Conservation (phyloP, 768 basidiomycete genomes). For the Lactifluus piperatus region DNA sequence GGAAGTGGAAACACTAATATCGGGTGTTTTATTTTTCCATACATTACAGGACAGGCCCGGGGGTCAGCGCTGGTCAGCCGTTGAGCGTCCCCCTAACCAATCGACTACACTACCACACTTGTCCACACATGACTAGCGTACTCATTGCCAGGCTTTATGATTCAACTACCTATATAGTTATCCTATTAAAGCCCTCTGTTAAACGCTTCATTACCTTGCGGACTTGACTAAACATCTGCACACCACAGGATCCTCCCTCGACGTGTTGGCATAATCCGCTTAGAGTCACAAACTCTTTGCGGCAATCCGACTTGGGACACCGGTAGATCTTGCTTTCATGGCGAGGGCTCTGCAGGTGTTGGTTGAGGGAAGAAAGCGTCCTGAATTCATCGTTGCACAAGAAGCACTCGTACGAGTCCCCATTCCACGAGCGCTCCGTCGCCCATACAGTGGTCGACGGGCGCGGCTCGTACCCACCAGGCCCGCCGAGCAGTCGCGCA, state of each 20-base stretch:
- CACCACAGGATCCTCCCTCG: background rate
- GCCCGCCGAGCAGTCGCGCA: background rate
- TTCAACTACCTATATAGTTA: background rate
- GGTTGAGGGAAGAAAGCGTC: slow-evolving; percentile 41
- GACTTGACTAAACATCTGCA: slow-evolving; percentile 7
- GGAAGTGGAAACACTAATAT: too few relatives aligned
- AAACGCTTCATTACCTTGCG: slow-evolving; percentile 2
- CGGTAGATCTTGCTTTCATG: slow-evolving; percentile 11
- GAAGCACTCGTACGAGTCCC: slow-evolving; percentile 47
- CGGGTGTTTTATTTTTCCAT: too few relatives aligned
- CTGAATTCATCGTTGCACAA: slow-evolving; percentile 39
- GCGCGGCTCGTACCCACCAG: background rate
- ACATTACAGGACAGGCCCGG: too few relatives aligned
- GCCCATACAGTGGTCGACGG: slow-evolving; percentile 20
- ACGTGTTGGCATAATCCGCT: slow-evolving; percentile 1
- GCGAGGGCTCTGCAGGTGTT: slow-evolving; percentile 52
- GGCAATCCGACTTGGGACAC: slow-evolving; percentile 1
- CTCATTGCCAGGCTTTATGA: too few relatives aligned
- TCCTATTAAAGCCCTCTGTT: slow-evolving; percentile 2
- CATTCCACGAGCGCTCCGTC: slow-evolving; percentile 35
- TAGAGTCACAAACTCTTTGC: background rate
- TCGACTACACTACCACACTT: too few relatives aligned
- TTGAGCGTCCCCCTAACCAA: too few relatives aligned
- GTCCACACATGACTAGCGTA: too few relatives aligned
- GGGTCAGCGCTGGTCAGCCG: too few relatives aligned